Base-by-base conservation (phyloP, 1,139 yeast species). In the Candida freyschussii region DNA sequence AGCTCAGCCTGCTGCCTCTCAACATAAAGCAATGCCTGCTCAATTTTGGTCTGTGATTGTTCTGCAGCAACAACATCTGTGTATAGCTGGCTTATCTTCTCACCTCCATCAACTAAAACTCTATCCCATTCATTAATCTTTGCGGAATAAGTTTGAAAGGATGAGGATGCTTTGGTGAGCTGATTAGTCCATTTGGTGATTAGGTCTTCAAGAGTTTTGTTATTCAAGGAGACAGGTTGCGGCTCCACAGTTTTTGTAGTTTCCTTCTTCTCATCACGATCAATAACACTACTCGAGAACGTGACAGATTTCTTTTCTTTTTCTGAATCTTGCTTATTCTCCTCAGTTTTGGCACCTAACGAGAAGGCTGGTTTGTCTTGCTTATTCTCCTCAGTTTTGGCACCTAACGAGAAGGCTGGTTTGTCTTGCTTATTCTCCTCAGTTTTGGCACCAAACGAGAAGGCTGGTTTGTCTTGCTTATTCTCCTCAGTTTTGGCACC, bases 151-250 rank as follows among this genome's bases (percentile, higher is more conserved):
- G 69, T 59, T 40, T 80, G 81, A 60, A 89, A 91, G 22, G 84
- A 78, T 18, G 69, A 67, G 2, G 91, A 74, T 1, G 94, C 78
- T 15, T 74, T 69, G 4, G 89, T 69, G 40, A 91, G 63, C 48
- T 93, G 95, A 38, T 77, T 75, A 1, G 96, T 83, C 99, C 98
- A 93, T 59, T 83, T 87, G 20, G 87, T 75, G 32, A 93, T 83
- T 44, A 91, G 71, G 55, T 91, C 98, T 51, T 91, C 98, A 55
- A 93, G 67, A 1, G 96, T 86, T 55, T 86, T 86, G 61, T 91
- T 91, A 49, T 84, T 87, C 31, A 93, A 70, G 8, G 95, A 81
- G 4, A 86, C 75, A 17, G 87, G 83, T 32, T 75, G 69, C 12
- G 86, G 79, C 45, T 75, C 77, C 16, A 78, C 68, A 30, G 69